phyloP scores from a whole-genome alignment of 441 rosid species.

The Capsella rubella region DNA sequence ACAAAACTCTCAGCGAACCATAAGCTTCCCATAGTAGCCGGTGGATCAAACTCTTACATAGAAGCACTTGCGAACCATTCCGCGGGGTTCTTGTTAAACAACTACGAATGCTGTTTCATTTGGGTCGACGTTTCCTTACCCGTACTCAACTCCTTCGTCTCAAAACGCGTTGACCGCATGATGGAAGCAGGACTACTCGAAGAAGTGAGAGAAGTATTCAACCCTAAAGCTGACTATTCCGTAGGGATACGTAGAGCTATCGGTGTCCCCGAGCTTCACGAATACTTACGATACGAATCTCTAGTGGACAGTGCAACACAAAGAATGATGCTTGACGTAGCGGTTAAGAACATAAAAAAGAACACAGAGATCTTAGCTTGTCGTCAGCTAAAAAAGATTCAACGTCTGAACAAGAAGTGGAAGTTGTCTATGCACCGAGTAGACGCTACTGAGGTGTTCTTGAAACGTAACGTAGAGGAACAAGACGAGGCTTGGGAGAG shows the following conservation, averaged over 20 bases:
- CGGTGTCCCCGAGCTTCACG: slow-evolving; percentile 73
- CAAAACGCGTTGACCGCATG: slow-evolving; percentile 74
- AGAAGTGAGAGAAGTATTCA: slow-evolving; percentile 55
- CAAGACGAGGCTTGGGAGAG: slow-evolving; percentile 73
- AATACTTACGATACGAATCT: slow-evolving; percentile 51
- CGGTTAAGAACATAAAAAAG: slow-evolving; percentile 60
- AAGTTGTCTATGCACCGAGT: slow-evolving; percentile 66
- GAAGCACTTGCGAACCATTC: slow-evolving; percentile 60
- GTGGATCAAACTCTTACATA: slow-evolving; percentile 83
- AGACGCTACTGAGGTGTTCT: slow-evolving; percentile 80
- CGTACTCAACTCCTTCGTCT: slow-evolving; percentile 58
- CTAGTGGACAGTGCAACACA: slow-evolving; percentile 42
- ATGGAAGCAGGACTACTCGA: slow-evolving; percentile 61
- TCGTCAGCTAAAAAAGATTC: slow-evolving; percentile 64
- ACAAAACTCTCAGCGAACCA: slow-evolving; percentile 48
- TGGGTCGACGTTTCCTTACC: slow-evolving; percentile 74
- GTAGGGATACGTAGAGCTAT: slow-evolving; percentile 72
- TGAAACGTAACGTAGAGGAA: slow-evolving; percentile 53
- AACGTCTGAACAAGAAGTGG: slow-evolving; percentile 52
- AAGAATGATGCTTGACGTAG: slow-evolving; percentile 52
- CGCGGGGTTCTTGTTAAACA: slow-evolving; percentile 48
- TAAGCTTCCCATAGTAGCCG: slow-evolving; percentile 68
- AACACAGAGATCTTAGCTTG: slow-evolving; percentile 64
- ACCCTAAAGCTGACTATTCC: slow-evolving; percentile 53
- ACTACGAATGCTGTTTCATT: slow-evolving; percentile 62